These are phyloP conservation scores for Heliamphora pulchella DNA, from an alignment of 179 eudicot genomes.

Conservation along the genomic window DNA sequence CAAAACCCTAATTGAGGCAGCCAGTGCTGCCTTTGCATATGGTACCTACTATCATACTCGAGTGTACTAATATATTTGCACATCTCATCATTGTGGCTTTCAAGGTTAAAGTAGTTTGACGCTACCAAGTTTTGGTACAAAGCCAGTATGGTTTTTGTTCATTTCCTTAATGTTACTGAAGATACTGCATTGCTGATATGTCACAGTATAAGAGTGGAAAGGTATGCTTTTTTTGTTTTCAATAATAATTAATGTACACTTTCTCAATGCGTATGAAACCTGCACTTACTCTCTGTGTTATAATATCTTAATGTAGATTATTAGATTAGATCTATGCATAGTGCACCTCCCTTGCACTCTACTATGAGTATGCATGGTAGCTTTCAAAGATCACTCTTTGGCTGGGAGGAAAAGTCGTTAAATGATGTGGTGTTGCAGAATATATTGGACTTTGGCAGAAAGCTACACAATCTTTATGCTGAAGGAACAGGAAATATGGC, in stretches of 20 bases:
- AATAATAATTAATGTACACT: not conserved
- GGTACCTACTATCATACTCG: not conserved
- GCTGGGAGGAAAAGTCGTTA: not conserved
- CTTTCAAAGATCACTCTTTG: not conserved
- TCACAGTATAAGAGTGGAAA: conserved; percentile 81
- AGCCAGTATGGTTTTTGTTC: not conserved
- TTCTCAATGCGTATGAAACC: not conserved
- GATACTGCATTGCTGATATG: conserved; percentile 99
- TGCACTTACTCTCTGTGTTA: not conserved
- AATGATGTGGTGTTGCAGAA: not conserved
- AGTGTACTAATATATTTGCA: not conserved
- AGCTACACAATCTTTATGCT: not conserved
- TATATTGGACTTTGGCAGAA: not conserved
- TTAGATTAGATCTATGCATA: not conserved
- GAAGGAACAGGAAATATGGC: not conserved
- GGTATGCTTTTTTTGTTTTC: conserved; percentile 33
- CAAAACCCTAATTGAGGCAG: no score
- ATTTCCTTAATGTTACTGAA: conserved; percentile 39
- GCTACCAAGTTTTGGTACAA: not conserved
- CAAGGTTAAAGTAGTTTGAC: not conserved
- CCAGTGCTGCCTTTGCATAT: no score
- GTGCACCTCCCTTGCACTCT: no score
- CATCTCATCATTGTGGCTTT: conserved; percentile 7
- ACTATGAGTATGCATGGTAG: no score
- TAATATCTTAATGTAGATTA: not conserved